phyloP scores from a whole-genome alignment of 2,329 filamentous ascomycete genomes.

The Thielaviopsis euricoi region DNA sequence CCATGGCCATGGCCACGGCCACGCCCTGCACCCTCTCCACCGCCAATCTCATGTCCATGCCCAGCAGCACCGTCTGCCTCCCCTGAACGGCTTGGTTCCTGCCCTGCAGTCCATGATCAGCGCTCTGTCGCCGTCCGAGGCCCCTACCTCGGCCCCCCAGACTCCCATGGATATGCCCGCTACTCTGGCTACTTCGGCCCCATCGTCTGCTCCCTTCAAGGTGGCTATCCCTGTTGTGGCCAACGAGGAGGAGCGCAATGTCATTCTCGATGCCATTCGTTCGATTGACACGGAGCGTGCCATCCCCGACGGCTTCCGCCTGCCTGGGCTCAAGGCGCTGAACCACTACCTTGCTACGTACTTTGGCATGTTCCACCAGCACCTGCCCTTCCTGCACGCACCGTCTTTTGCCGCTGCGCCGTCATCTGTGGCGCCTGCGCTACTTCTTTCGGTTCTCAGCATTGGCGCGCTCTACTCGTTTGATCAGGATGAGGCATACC shows the following conservation, averaged over 20 bases:
- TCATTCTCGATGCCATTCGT: conserved; percentile 75
- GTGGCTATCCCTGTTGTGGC: conserved; percentile 54
- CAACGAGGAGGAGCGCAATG: conserved; percentile 69
- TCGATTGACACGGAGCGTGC: conserved; percentile 64
- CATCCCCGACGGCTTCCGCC: conserved; percentile 75
- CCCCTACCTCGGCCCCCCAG: conserved; percentile 26
- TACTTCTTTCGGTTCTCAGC: conserved; percentile 78
- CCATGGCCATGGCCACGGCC: not conserved
- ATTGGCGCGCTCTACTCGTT: conserved; percentile 95
- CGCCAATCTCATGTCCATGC: conserved; percentile 30
- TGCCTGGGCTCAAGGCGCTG: conserved; percentile 63
- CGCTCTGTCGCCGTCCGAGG: conserved; percentile 44
- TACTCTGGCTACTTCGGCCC: conserved; percentile 27
- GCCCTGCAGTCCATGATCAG: conserved; percentile 57
- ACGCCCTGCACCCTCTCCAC: conserved; percentile 36
- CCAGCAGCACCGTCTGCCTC: conserved; percentile 47
- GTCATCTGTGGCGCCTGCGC: conserved; percentile 48
- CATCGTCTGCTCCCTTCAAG: conserved; percentile 43
- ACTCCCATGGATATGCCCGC: conserved; percentile 14
- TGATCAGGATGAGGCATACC: conserved; percentile 91
- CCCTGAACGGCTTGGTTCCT: conserved; percentile 44
- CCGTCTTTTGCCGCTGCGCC: conserved; percentile 72
- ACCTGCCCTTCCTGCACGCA: conserved; percentile 88
- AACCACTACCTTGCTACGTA: conserved; percentile 92
- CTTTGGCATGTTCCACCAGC: conserved; percentile 93